These are phyloP conservation scores for Fusarium sacchari DNA, from an alignment of 2,329 filamentous ascomycete genomes.

Conservation along the genomic window DNA sequence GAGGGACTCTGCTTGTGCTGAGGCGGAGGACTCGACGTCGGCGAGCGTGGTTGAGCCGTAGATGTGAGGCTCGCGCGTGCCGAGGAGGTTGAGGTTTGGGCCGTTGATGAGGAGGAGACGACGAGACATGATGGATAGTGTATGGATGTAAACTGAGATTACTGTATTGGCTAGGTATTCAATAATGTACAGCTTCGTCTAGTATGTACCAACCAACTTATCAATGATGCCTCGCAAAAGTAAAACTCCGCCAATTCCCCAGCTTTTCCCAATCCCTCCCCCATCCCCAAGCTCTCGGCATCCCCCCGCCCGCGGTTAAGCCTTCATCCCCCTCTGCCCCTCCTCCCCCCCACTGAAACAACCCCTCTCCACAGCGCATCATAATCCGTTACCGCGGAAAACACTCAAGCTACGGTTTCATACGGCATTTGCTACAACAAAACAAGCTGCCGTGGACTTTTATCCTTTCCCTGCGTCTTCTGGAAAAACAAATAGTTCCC, in stretches of 20 bases:
- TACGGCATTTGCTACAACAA: slow-evolving; percentile 30
- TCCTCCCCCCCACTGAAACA: neutral
- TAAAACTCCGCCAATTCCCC: slow-evolving; percentile 13
- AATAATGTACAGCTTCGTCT: neutral
- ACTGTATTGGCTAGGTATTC: neutral
- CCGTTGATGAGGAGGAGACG: slow-evolving; percentile 79
- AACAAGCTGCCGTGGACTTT: slow-evolving; percentile 9
- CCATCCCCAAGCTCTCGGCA: slow-evolving; percentile 17
- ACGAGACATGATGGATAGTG: slow-evolving; percentile 46
- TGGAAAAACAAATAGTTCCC: slow-evolving; percentile 13
- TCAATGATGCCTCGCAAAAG: slow-evolving; percentile 18
- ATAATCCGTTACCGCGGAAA: slow-evolving; percentile 30
- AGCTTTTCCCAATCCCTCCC: neutral
- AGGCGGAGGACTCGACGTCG: slow-evolving; percentile 65
- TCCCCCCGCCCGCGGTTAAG: slow-evolving; percentile 39
- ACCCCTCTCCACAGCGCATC: slow-evolving; percentile 32
- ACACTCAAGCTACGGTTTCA: slow-evolving; percentile 19
- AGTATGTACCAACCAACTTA: slow-evolving; percentile 14
- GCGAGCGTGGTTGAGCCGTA: slow-evolving; percentile 76
- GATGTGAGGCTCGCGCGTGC: slow-evolving; percentile 76
- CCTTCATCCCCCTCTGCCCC: slow-evolving; percentile 35
- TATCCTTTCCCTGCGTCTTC: neutral
- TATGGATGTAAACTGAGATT: neutral
- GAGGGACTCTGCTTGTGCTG: slow-evolving; percentile 60
- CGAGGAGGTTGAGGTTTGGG: slow-evolving; percentile 85